Conservation (phyloP, 768 basidiomycete genomes). For the Auriscalpium microsporum region DNA sequence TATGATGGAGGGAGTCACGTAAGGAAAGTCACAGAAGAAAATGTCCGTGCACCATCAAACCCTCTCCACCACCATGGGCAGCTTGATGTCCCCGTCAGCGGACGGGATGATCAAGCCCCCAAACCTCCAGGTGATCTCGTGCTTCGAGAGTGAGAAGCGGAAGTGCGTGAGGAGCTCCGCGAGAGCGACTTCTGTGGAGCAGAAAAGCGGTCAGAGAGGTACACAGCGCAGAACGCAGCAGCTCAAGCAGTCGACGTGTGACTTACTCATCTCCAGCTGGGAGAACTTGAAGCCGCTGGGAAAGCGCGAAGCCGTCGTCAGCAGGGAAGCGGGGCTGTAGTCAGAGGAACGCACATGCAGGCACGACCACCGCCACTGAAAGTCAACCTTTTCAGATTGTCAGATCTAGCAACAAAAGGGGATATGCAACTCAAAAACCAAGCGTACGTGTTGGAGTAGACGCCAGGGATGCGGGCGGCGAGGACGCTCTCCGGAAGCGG, state of each 20-base stretch:
- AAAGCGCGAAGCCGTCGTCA: neutral
- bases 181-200: neutral
- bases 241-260: neutral
- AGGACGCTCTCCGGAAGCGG: slow-evolving; percentile 10
- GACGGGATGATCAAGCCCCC: neutral
- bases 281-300: slow-evolving; percentile 32
- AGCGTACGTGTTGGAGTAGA: slow-evolving; percentile 16
- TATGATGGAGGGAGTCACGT: no score
- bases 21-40: no score
- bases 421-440: neutral
- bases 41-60: neutral
- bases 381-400: neutral
- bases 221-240: no score
- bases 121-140: neutral
- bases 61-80: neutral
- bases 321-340: neutral
- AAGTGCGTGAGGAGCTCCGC: neutral
- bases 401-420: neutral
- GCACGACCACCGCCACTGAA: neutral
- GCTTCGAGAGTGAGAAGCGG: neutral
- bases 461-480: slow-evolving; percentile 19
- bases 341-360: neutral
- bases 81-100: neutral
- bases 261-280: slow-evolving; percentile 32
- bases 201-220: neutral